A percentile compares a stretch with the other conserved stretches of the same genome.
These are phyloP conservation scores for Diplodia intermedia DNA, from an alignment of 2,329 filamentous ascomycete species.

Conservation along the genomic window DNA sequence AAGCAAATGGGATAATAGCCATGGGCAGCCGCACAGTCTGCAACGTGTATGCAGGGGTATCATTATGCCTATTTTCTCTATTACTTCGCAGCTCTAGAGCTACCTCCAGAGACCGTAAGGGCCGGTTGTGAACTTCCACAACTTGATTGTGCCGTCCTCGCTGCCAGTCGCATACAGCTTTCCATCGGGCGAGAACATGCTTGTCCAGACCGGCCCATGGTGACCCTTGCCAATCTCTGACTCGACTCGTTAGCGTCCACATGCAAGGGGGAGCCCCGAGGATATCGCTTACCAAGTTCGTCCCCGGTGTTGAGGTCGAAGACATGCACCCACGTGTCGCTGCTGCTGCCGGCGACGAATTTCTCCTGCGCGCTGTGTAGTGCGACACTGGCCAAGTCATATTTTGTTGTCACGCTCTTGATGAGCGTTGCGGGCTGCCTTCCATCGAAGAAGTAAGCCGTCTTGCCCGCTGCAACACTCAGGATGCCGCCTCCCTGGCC, in stretches of 20 bases:
- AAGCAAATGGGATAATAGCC: conserved; percentile 4
- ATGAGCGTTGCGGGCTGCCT: conserved; percentile 70
- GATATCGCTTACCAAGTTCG: conserved; percentile 69
- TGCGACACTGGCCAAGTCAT: conserved; percentile 89
- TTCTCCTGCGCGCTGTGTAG: conserved; percentile 81
- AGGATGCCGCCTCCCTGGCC: conserved; percentile 73
- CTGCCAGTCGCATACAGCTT: conserved; percentile 96
- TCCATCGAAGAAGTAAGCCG: conserved; percentile 89
- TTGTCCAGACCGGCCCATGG: conserved; percentile 96
- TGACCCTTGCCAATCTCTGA: conserved; percentile 93
- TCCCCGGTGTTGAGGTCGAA: conserved; percentile 85
- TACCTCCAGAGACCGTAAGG: conserved; percentile 71
- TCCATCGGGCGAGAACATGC: conserved; percentile 91
- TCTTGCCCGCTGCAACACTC: conserved; percentile 92
- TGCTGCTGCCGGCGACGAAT: conserved; percentile 87
- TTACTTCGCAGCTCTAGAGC: conserved; percentile 10
- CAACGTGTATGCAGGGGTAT: conserved; percentile 28
- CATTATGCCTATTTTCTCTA: conserved; percentile 32
- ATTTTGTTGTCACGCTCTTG: conserved; percentile 79
- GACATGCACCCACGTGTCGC: conserved; percentile 95
- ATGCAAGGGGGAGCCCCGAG: background rate
- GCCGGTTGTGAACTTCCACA: conserved; percentile 74
- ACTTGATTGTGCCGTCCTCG: conserved; percentile 96
- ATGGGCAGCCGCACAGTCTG: conserved; percentile 13
- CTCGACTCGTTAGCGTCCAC: conserved; percentile 17